Evolutionary conservation across 495 filamentous ascomycete genomes (phyloP).

Genomic region (Penicillium arizonense): DNA sequence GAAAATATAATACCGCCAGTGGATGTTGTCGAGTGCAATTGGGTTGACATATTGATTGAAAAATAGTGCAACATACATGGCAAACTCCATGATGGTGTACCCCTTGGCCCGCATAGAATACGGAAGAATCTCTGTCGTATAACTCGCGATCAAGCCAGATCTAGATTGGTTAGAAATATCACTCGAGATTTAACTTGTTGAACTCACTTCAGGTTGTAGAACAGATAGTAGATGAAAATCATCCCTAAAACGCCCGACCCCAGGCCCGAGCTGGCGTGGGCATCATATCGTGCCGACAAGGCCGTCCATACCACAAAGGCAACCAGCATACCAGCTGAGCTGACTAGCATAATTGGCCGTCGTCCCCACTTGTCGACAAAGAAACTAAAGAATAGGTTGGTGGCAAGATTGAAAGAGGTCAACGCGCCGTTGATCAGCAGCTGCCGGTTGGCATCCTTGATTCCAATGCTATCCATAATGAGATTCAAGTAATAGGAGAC

Average conservation of each 20-base stretch:
- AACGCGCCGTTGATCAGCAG: slow-evolving; percentile 34
- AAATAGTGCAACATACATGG: slow-evolving; percentile 52
- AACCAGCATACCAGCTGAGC: slow-evolving; percentile 9
- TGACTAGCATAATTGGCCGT: slow-evolving; percentile 43
- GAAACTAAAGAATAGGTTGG: slow-evolving; percentile 51
- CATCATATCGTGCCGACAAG: slow-evolving; percentile 8
- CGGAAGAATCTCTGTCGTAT: slow-evolving; percentile 64
- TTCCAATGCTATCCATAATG: slow-evolving; percentile 57
- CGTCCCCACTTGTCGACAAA: slow-evolving; percentile 62
- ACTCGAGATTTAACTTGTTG: background rate
- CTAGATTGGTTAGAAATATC: slow-evolving; percentile 22
- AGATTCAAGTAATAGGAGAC: slow-evolving; percentile 51
- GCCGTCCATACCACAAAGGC: slow-evolving; percentile 9
- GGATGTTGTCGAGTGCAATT: slow-evolving; percentile 53
- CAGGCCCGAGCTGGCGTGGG: slow-evolving; percentile 2
- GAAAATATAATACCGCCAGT: slow-evolving; percentile 63
- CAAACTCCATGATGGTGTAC: slow-evolving; percentile 64
- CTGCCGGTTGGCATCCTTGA: slow-evolving; percentile 47
- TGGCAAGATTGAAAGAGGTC: slow-evolving; percentile 10
- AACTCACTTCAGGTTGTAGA: slow-evolving; percentile 11
- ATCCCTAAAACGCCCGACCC: slow-evolving; percentile 8
- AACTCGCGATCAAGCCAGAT: slow-evolving; percentile 62
- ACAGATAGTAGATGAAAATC: slow-evolving; percentile 13
- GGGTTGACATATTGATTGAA: slow-evolving; percentile 61
- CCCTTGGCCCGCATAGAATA: slow-evolving; percentile 71